phyloP scores from a whole-genome alignment of 768 basidiomycete genomes.

The Russula dissimulans region DNA sequence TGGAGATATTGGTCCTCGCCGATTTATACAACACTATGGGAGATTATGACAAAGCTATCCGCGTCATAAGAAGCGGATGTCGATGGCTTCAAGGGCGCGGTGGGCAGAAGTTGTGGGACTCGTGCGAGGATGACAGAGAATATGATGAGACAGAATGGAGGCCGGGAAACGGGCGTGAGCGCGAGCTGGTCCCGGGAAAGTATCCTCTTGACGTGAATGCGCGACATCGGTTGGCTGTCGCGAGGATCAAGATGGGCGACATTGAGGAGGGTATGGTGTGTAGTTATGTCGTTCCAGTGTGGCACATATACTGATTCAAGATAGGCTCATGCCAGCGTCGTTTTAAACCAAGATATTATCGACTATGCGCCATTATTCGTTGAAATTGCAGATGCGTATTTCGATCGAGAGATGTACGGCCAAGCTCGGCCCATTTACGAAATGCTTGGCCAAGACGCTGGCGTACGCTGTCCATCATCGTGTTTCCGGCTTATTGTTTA shows the following conservation, averaged over 20 bases:
- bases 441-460: slow-evolving; percentile 61
- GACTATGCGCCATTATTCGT: slow-evolving; percentile 73
- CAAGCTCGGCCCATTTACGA: slow-evolving; percentile 79
- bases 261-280: slow-evolving; percentile 73
- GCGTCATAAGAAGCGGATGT: slow-evolving; percentile 62
- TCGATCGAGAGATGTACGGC: slow-evolving; percentile 63
- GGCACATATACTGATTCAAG: background rate
- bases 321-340: slow-evolving; percentile 68
- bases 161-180: slow-evolving; percentile 24
- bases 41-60: slow-evolving; percentile 57
- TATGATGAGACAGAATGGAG: slow-evolving; percentile 47
- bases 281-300: background rate
- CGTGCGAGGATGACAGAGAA: slow-evolving; percentile 80
- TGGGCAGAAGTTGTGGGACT: slow-evolving; percentile 70
- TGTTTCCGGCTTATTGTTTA: background rate
- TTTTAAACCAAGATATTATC: slow-evolving; percentile 60
- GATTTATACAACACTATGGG: slow-evolving; percentile 72
- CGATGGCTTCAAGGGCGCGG: slow-evolving; percentile 87
- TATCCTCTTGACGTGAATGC: slow-evolving; percentile 67
- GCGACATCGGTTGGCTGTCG: slow-evolving; percentile 73
- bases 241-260: slow-evolving; percentile 73
- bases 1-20: slow-evolving; percentile 75
- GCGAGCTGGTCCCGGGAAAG: slow-evolving; percentile 45
- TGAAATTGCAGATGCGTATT: slow-evolving; percentile 82
- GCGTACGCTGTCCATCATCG: slow-evolving; percentile 36